Evolutionary conservation across 345 rosid species (phyloP), one percentile per base, ranked within the genome.

Genomic region (Anastatica hierochuntica): DNA sequence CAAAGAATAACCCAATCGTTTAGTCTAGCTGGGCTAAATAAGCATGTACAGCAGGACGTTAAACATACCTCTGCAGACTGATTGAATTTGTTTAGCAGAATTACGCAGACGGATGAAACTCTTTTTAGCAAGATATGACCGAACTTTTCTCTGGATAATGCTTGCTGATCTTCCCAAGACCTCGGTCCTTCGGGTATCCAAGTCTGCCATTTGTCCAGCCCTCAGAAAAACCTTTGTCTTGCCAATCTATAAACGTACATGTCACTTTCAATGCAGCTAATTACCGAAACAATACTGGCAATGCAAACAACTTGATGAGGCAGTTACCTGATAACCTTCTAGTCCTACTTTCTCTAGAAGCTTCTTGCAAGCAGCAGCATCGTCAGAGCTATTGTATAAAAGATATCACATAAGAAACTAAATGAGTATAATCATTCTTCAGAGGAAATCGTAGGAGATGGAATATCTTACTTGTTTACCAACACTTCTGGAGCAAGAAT

Each of bases 101-200:
- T 16, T 78, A 43, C 83, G 78, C 19, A 85, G 74, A 67, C 52
- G 45, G 60, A 81, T 60, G 70, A 85, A 88, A 67, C 77, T 85
- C 76, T 77, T 73, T 39, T 83, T 86, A 49, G 85, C 78, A 77
- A 94, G 81, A 77, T 94, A 85, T 41, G 99, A 83, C 43, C 89
- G 95, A 30, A 81, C 74, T 77, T 85, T 88, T 65, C 99, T 81
- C 81, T 94, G 97, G 61, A 94, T 94, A 57, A 85, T 81, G 71
- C 82, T 74, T 3, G 99, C 97, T 18, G 99, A 94, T 82, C 87
- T 85, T 75, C 74, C 70, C 18, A 70, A 60, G 45, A 70, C 66
- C 49, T 64, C 70, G 16, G 69, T 58, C 64, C 74, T 70, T 53
- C 68, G 66, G 16, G 74, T 60, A 53, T 70, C 74, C 60, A 70